These are phyloP conservation scores for Kwoniella shandongensis DNA, from an alignment of 768 basidiomycete genomes.

Conservation along the genomic window DNA sequence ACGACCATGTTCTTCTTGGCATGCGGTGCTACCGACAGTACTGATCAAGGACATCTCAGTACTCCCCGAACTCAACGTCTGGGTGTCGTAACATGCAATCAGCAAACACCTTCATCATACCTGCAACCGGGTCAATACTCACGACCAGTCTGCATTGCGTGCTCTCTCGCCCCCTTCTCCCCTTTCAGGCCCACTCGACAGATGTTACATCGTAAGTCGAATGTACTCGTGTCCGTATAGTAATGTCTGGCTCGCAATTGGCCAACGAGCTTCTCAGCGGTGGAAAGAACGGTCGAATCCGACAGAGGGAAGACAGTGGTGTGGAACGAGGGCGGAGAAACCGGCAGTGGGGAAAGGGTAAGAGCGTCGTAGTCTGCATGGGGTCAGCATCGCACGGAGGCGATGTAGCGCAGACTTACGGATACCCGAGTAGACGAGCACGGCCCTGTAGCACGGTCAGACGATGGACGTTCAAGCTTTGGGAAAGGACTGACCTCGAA, in stretches of 20 bases:
- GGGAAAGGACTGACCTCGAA: constrained; percentile 32
- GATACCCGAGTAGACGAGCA: constrained; percentile 92
- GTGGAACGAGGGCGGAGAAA: constrained; percentile 83
- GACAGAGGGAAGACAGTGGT: constrained; percentile 72
- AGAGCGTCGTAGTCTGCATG: constrained; percentile 77
- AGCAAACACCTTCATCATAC: too few species aligned
- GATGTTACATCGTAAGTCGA: constrained; percentile 70
- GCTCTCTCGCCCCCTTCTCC: constrained; percentile 86
- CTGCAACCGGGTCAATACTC: constrained; percentile 31
- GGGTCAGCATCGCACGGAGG: too few species aligned
- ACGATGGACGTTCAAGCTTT: too few species aligned
- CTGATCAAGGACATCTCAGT: too few species aligned
- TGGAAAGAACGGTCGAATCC: constrained; percentile 47
- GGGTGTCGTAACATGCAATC: too few species aligned
- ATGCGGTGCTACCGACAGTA: too few species aligned
- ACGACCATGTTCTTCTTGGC: too few species aligned
- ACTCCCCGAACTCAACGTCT: too few species aligned
- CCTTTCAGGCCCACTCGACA: constrained; percentile 86
- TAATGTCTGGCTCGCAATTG: constrained; percentile 74
- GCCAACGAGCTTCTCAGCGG: constrained; percentile 67
- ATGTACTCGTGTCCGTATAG: constrained; percentile 87
- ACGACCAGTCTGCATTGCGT: constrained; percentile 85
- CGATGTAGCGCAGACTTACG: constrained; percentile 52
- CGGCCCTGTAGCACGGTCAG: constrained; percentile 6
- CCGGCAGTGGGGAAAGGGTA: constrained; percentile 71